Conservation (phyloP, 2,329 filamentous ascomycete genomes). For the Xylariaceae sp. region DNA sequence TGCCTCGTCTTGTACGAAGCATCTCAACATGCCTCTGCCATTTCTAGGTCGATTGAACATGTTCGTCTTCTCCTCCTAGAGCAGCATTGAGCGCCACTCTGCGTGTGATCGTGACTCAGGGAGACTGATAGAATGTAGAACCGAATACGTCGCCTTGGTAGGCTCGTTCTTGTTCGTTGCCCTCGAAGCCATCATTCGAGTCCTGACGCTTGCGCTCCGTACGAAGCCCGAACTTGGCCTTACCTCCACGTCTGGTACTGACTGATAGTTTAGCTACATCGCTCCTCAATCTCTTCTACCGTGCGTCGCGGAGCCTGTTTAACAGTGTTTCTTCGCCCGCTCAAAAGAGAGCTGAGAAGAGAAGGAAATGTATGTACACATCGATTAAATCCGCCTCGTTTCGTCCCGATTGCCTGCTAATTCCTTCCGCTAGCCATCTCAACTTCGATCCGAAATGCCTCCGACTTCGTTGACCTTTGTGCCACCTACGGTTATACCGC, state of each 20-base stretch:
- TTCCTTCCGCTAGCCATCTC: constrained; percentile 66
- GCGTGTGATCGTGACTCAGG: constrained; percentile 2
- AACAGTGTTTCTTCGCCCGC: constrained; percentile 76
- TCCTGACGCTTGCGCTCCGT: constrained; percentile 89
- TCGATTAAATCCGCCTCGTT: constrained; percentile 28
- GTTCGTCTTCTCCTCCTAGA: constrained; percentile 37
- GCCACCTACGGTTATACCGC: constrained; percentile 88
- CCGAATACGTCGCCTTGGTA: constrained; percentile 86
- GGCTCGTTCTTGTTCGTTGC: constrained; percentile 83
- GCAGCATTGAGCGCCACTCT: background rate
- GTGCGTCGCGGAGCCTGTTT: constrained; percentile 80
- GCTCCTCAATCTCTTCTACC: constrained; percentile 82
- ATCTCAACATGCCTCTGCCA: constrained; percentile 45
- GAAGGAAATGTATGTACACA: constrained; percentile 62
- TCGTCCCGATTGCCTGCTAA: constrained; percentile 64
- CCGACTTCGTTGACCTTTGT: constrained; percentile 95
- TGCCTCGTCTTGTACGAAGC: constrained; percentile 11
- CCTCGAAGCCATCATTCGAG: constrained; percentile 80
- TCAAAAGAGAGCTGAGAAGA: constrained; percentile 69
- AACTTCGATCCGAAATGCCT: constrained; percentile 79
- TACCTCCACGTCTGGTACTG: constrained; percentile 20
- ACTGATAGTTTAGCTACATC: constrained; percentile 65
- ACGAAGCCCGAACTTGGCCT: constrained; percentile 44
- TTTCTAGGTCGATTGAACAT: constrained; percentile 49
- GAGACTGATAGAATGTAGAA: constrained; percentile 51